These are phyloP conservation scores for Cydonia oblonga DNA, from an alignment of 331 rosid species.

Conservation along the genomic window DNA sequence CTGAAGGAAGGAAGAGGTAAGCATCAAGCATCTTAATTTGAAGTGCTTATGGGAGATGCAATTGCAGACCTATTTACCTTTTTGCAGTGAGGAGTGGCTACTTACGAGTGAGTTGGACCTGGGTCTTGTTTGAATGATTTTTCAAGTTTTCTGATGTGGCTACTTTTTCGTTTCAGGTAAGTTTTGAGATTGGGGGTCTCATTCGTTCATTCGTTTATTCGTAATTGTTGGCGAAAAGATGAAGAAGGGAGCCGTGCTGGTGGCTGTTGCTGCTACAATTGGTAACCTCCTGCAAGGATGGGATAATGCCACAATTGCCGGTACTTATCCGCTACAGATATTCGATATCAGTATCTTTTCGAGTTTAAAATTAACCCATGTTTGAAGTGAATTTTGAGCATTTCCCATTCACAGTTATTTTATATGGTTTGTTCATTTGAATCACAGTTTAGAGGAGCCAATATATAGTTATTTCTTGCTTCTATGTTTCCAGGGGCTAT, in stretches of 20 bases:
- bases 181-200: constrained; percentile 2
- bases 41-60: too few species aligned
- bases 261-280: constrained; percentile 76
- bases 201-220: not conserved
- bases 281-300: constrained; percentile 92
- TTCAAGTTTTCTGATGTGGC: not conserved
- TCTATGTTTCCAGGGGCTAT: constrained; percentile 46
- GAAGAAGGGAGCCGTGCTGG: constrained; percentile 63
- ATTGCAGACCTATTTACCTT: too few species aligned
- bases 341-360: not conserved
- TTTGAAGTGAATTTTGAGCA: not conserved
- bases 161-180: not conserved
- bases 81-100: not conserved
- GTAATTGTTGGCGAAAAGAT: constrained; percentile 17
- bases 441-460: not conserved
- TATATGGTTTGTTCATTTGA: not conserved
- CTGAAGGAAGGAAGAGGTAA: too few species aligned
- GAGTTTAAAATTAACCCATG: not conserved
- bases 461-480: not conserved
- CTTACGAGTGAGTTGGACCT: not conserved
- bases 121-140: not conserved
- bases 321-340: constrained; percentile 19
- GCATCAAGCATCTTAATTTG: too few species aligned
- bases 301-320: constrained; percentile 96
- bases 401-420: not conserved